phyloP scores from a whole-genome alignment of 1,284 basidiomycete species.

The Apiotrichum sp. region DNA sequence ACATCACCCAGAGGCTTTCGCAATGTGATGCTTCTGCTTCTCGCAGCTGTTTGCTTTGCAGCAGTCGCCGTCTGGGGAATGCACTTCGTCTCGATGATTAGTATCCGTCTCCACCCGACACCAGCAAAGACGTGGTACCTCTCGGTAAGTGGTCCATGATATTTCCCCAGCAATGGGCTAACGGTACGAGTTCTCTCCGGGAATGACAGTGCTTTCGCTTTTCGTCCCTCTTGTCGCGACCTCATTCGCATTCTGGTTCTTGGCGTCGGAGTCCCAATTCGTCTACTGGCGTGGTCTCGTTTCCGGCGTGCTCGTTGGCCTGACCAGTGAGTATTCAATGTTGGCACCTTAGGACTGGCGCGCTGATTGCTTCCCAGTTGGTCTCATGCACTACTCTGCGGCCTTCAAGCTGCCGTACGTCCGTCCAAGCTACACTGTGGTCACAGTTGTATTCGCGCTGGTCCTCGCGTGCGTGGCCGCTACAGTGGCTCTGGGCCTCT shows the following conservation, averaged over 20 bases:
- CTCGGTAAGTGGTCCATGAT: constrained; percentile 21
- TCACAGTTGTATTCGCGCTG: constrained; percentile 49
- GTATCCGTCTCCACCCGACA: constrained; percentile 40
- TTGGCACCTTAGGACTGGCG: constrained; percentile 12
- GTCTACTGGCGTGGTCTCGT: constrained; percentile 43
- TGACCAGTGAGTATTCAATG: constrained; percentile 60
- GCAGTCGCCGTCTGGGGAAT: constrained; percentile 63
- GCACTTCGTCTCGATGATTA: constrained; percentile 52
- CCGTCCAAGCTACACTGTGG: constrained; percentile 32
- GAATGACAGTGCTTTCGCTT: constrained; percentile 50
- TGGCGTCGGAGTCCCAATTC: constrained; percentile 47
- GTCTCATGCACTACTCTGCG: constrained; percentile 51
- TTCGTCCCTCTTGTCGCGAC: constrained; percentile 50
- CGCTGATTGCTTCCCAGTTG: constrained; percentile 19
- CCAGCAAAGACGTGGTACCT: constrained; percentile 42
- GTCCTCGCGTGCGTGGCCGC: constrained; percentile 50
- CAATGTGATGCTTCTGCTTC: constrained; percentile 48
- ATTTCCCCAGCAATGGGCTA: not conserved
- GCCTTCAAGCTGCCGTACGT: constrained; percentile 46
- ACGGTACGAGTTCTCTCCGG: constrained; percentile 42
- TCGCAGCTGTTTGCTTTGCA: constrained; percentile 74
- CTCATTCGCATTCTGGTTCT: constrained; percentile 49
- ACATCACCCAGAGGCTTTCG: constrained; percentile 46
- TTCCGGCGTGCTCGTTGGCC: constrained; percentile 66
- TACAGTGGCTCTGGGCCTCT: constrained; percentile 48